Evolutionary conservation across 352 stramenopile species (phyloP).

Genomic region (Pythium oligandrum): DNA sequence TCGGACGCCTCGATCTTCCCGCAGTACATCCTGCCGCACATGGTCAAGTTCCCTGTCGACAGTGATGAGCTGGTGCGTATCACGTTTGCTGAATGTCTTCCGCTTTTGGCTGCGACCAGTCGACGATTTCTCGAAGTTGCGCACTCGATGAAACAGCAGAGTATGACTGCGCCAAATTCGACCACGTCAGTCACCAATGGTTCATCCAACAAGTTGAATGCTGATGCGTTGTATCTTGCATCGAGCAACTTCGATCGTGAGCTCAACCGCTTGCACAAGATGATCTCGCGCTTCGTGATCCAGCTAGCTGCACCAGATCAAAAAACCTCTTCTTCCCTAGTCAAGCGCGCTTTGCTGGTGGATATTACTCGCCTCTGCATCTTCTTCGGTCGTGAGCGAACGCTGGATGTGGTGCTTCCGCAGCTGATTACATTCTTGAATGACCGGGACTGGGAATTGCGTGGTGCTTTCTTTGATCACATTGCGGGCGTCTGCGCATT

Average conservation of each 20-base stretch:
- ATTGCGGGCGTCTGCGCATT: constrained; percentile 93
- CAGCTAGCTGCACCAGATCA: constrained; percentile 89
- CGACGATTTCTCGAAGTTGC: constrained; percentile 93
- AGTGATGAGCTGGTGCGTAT: constrained; percentile 90
- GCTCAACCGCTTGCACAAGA: constrained; percentile 89
- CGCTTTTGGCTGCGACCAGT: constrained; percentile 89
- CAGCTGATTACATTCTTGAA: constrained; percentile 97
- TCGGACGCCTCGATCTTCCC: constrained; percentile 96
- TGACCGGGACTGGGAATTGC: constrained; percentile 91
- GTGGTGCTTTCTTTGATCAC: constrained; percentile 89
- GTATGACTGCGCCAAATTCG: constrained; percentile 16
- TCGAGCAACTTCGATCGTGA: constrained; percentile 92
- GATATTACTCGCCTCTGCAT: constrained; percentile 95
- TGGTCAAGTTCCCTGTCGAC: constrained; percentile 34
- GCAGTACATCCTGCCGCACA: constrained; percentile 92
- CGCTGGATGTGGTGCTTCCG: constrained; percentile 94
- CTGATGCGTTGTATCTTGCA: constrained; percentile 44
- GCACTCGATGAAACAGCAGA: constrained; percentile 81
- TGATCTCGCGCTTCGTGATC: constrained; percentile 93
- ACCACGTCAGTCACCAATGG: constrained; percentile 29
- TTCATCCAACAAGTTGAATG: constrained; percentile 1
- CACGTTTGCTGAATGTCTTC: constrained; percentile 93
- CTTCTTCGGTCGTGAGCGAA: constrained; percentile 95
- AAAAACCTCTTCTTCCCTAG: constrained; percentile 87
- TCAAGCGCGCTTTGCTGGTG: constrained; percentile 92